These are phyloP conservation scores for Diaporthe citri DNA, from an alignment of 2,329 filamentous ascomycete species.

Conservation along the genomic window DNA sequence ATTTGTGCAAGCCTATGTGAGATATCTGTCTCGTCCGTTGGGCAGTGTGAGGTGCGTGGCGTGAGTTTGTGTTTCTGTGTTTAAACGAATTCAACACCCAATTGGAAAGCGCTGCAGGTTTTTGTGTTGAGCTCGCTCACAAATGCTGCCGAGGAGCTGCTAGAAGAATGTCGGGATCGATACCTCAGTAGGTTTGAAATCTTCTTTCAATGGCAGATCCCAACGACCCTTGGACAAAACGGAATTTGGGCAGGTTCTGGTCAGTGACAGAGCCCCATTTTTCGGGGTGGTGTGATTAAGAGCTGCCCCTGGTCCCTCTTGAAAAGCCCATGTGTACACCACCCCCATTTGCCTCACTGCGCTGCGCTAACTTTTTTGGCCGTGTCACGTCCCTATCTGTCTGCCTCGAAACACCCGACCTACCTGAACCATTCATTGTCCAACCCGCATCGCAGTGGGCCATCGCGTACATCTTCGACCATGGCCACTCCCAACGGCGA, in stretches of 20 bases:
- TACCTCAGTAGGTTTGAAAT: too few species aligned
- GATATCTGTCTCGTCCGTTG: not conserved
- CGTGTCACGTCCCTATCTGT: conserved; percentile 6
- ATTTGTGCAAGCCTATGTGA: not conserved
- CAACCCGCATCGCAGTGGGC: conserved; percentile 42
- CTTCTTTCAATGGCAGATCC: not conserved
- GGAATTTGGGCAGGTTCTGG: not conserved
- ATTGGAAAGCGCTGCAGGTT: too few species aligned
- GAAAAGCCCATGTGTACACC: not conserved
- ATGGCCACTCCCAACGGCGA: conserved; percentile 66
- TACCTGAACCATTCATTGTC: conserved; percentile 41
- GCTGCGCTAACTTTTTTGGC: conserved; percentile 23
- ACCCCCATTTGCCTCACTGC: too few species aligned
- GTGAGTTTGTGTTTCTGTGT: not conserved
- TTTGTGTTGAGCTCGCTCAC: not conserved
- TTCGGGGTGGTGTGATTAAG: conserved; percentile 3
- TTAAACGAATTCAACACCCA: not conserved
- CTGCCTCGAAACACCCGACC: conserved; percentile 33
- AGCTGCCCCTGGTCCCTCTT: not conserved
- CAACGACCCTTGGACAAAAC: too few species aligned
- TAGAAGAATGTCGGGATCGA: not conserved
- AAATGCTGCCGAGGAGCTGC: not conserved
- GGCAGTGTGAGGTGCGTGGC: not conserved
- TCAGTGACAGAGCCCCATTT: not conserved
- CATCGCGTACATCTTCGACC: conserved; percentile 32